Evolutionary conservation across 768 basidiomycete genomes (phyloP), one percentile per base, ranked within the genome.

Genomic region (Mycena filopes): DNA sequence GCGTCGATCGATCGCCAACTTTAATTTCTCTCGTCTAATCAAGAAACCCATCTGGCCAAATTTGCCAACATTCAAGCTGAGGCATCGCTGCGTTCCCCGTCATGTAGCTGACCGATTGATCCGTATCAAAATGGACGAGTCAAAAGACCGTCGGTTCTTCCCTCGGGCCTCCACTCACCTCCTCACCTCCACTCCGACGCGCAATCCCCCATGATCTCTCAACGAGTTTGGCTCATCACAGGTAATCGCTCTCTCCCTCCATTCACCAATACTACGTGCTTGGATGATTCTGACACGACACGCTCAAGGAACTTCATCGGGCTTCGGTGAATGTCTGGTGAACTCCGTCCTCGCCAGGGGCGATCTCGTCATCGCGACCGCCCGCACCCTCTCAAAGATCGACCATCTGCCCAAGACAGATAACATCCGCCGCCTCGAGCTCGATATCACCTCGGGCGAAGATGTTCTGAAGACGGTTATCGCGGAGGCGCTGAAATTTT

Each of bases 311-410:
- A 77, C 78, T 15, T 77, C 79, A 15, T 79, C 80, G 28, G 82
- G 82, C 49, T 80, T 83, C 61, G 82, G 83, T 12, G 76, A 74
- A 55, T 74, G 74, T 28, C 74, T 83, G 33, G 79, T 80, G 10
- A 60, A 72, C n/a, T 70, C 72, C 26, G 75, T 76, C 10, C 77
- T 84, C 12, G 76, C 77, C 4, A 75, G 83, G 36, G 80, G 80
- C 15, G 83, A 84, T 69, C 72, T 71, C 20, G 83, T 83, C 12
- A 79, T 83, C 48, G 83, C 81, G 2, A 81, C 82, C 15, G 81
- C 81, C 0, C 77, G 83, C 33, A 71, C 67, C 12, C 63, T 77
- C 18, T 69, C 76, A 47, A 77, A 76, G 58, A 72, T 81, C 38
- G 55, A 75, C 46, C 47, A 65, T 54, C 66, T 42, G 51, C 13